Base-by-base conservation (phyloP, 2,329 filamentous ascomycete species). In the Teratosphaeria destructans region DNA sequence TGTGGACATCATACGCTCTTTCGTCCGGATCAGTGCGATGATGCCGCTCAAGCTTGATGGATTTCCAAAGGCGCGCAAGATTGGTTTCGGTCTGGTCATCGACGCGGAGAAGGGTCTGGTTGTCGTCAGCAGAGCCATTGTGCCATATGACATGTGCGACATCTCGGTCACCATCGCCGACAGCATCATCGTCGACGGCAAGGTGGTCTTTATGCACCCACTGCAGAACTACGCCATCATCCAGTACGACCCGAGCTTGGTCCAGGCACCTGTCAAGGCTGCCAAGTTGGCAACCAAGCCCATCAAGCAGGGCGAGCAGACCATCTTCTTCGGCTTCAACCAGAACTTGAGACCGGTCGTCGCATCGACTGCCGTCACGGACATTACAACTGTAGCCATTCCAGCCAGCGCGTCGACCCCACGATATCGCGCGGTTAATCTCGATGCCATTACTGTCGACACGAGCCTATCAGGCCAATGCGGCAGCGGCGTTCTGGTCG, bases 311-410 rank as follows among this genome's bases (percentile, higher is more conserved):
- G 94, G 94, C 39, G 90, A 92, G 55, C 88, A 93, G 60, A 96
- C 92, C 0, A 92, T 96, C 66, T 99, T 99, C 75, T 88, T 99
- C 63, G 95, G 94, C n/a, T 95, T 96, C 78, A 99, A 99, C 72
- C 87, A 95, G 65, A 97, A 96, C 65, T 87, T 93, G 62, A 85
- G 93, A 39, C 90, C 96, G 49, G 93, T 97, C 3, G 90, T 96
- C 66, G 89, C 91, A 5, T 91, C 95, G 67, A 97, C 94, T 0
- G 90, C 88, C 0, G 91, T 99, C 14, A 99, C 95, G 0, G 94
- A 99, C 73, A 95, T 99, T 69, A 97, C 93, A 11, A 94, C 94
- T 2, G 94, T 97, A 3, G 90, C 92, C 0, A 97, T 99, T 62
- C 95, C 94, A 0, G 91, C 94, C 29, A 97, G 95, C 74, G 87